A percentile compares a stretch with the other conserved stretches of the same genome.
phyloP scores from a whole-genome alignment of 2,329 filamentous ascomycete species.

The Sarocladium strictum region DNA sequence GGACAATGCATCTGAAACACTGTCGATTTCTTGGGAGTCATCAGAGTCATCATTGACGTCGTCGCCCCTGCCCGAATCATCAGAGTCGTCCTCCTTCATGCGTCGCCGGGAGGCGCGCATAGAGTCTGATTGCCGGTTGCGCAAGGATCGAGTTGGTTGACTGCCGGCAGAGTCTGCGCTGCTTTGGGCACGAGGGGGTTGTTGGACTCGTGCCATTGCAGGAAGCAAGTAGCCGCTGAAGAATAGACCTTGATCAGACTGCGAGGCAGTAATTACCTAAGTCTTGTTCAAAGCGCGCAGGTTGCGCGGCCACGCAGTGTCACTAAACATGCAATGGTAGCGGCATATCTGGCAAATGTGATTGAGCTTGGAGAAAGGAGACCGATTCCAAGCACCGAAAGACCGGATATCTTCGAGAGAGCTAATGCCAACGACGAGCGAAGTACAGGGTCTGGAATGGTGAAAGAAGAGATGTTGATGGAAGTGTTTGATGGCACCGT shows the following conservation, averaged over 20 bases:
- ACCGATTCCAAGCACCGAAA: no score
- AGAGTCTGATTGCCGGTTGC: neutral
- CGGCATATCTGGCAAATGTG: neutral
- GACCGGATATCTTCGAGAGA: neutral
- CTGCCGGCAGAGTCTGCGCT: neutral
- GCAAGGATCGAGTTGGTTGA: neutral
- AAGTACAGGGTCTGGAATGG: neutral
- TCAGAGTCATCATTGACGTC: conserved; percentile 1
- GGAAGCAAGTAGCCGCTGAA: neutral
- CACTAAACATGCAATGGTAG: neutral
- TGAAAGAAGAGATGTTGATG: neutral
- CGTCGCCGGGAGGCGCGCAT: conserved; percentile 2
- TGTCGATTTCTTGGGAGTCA: neutral
- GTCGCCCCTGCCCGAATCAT: conserved; percentile 5
- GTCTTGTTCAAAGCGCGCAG: neutral
- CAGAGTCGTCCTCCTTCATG: conserved; percentile 3
- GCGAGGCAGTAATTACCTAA: neutral
- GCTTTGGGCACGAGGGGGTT: neutral
- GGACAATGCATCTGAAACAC: neutral
- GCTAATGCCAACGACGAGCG: neutral
- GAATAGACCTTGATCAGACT: neutral
- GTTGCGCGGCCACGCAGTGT: neutral
- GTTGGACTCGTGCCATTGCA: neutral
- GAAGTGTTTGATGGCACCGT: neutral
- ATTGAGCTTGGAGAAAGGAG: neutral